Conservation (phyloP, 106 monocot species). For the Posidonia australis region DNA sequence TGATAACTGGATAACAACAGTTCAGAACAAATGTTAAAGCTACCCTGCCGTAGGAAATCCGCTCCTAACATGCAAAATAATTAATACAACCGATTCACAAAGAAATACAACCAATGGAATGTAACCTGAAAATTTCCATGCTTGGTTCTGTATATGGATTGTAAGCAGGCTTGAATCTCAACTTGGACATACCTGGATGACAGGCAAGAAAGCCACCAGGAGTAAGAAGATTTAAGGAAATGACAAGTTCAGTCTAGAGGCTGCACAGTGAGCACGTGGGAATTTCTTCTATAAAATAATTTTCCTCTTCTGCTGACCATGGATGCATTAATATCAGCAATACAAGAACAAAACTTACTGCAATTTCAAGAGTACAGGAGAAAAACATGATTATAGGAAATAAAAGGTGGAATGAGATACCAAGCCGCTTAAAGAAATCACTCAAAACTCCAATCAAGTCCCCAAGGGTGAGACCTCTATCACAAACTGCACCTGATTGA, state of each 20-base stretch:
- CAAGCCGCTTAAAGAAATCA: constrained; percentile 87
- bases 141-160: constrained; percentile 99
- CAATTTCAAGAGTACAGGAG: neutral
- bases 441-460: constrained; percentile 85
- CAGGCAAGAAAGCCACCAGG: no score
- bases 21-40: neutral
- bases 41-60: neutral
- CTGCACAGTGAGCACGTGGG: no score
- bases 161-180: constrained; percentile 93
- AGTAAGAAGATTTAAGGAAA: neutral
- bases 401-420: no score
- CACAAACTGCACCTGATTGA: constrained; percentile 72
- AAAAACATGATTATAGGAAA: no score
- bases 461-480: constrained; percentile 82
- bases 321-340: neutral
- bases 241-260: no score
- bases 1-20: constrained; percentile 48
- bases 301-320: no score
- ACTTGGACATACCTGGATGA: constrained; percentile 70
- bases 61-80: neutral
- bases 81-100: neutral
- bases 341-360: neutral
- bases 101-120: neutral
- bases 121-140: constrained; percentile 99
- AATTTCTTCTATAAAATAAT: no score